Evolutionary conservation across 371 early-diverging fungal species (phyloP), one percentile per base, ranked within the genome.

Genomic region (Rhizopus delemar): DNA sequence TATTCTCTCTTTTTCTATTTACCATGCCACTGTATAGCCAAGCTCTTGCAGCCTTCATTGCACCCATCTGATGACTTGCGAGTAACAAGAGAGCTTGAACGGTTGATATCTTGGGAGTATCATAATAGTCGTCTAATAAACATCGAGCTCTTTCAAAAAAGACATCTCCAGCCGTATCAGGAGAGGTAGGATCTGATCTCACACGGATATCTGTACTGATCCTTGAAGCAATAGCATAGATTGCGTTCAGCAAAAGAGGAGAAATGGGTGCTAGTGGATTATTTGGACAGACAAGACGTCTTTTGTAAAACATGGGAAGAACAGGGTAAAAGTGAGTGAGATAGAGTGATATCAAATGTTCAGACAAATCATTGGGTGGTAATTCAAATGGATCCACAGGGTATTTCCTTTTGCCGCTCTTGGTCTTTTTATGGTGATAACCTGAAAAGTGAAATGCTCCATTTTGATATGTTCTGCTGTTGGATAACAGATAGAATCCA

Each of bases 71-170:
- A 65, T 84, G 71, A 59, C 74, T 69, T 2, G 83, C 74, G 31
- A 86, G 39, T 1, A 86, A 61, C 8, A 86, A 43, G 6, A 86
- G 62, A 0, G 85, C 83, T 39, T 86, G 87, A 11, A 86, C 76
- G 0, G 87, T 86, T 13, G 83, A 78, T 35, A 85, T 74, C 33
- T 78, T 71, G 2, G 85, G 82, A 1, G 72, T 66, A 59, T 86
- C 87, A 56, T 81, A 78, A 61, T 73, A 81, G 36, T 78, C 78
- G 50, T 86, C 87, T 31, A 86, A 57, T 5, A 83, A 52, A 31
- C 63, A 59, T 53, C 66, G 72, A 13, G 80, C 80, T 38, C 80
- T 63, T 36, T 82, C 79, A 60, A 75, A 78, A 61, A 70, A 82
- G 15, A 74, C 45, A 35, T 70, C 70, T 2, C 80, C 80, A 5